Conservation (phyloP, 2,329 filamentous ascomycete genomes). For the Rutstroemia sp. region DNA sequence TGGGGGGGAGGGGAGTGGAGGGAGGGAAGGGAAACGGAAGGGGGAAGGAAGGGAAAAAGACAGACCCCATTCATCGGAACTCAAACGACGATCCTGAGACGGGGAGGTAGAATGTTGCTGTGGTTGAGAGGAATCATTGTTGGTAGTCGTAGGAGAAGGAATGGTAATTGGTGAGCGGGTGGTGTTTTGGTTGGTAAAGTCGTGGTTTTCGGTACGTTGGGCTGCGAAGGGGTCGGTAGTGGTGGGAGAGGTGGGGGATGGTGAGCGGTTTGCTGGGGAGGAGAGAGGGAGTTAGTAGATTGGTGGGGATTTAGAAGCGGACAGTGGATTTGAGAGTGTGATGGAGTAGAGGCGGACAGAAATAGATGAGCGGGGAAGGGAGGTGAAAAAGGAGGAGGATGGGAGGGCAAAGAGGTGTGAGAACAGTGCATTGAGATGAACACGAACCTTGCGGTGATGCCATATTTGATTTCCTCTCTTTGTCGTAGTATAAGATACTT, state of each 20-base stretch:
- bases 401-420: too few relatives aligned
- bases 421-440: too few relatives aligned
- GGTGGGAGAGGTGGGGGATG: background rate
- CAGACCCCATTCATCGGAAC: constrained; percentile 11
- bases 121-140: background rate
- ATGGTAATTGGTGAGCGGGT: background rate
- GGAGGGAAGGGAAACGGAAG: background rate
- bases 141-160: background rate
- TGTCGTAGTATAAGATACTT: too few relatives aligned
- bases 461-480: too few relatives aligned
- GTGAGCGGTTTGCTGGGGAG: background rate
- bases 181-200: background rate
- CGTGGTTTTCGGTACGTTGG: background rate
- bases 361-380: too few relatives aligned
- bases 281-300: background rate
- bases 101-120: background rate
- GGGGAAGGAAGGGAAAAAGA: background rate
- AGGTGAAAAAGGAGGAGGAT: too few relatives aligned
- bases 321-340: too few relatives aligned
- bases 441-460: too few relatives aligned
- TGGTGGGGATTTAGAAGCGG: background rate
- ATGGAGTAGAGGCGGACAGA: too few relatives aligned
- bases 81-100: constrained; percentile 3
- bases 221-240: constrained; percentile 1
- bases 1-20: background rate